Base-by-base conservation (phyloP, 768 basidiomycete species). In the Steccherinum ochraceum region DNA sequence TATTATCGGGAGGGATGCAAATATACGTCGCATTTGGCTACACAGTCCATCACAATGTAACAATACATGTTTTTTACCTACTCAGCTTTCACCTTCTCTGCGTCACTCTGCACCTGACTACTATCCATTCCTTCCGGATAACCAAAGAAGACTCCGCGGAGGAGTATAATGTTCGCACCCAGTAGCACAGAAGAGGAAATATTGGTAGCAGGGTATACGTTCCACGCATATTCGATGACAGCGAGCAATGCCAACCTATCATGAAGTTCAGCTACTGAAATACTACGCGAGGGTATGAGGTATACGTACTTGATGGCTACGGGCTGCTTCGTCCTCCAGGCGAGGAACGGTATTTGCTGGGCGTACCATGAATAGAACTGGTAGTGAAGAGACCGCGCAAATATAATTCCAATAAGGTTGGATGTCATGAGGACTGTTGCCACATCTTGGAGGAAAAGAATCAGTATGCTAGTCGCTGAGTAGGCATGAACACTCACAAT, bases 321-420 rank as follows among this genome's bases (percentile, higher is more conserved):
- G 13, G 86, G 86, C 64, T 80, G 88, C 48, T 68, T 74, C 3
- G 87, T 85, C 62, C 81, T 81, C 78, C 83, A 93, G 3, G 80
- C 71, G 24, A 98, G 67, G 62, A 94, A 84, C 1, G 95, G 92
- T 26, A 95, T 65, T 59, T 94, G 91, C 51, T 89, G 86, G 10
- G 86, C 90, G 64, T 97, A 97, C 96, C 96, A 99, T 4, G 89
- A 84, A 66, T 96, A 96, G 68, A 99, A 99, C 58, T 99, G 96
- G 64, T 97, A 97, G 64, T 99, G 96, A 41, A 99, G 70, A 10
- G 95, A 97, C 18, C 96, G 82, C 19, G 96, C 91, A 64, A 90
- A 96, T 5, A 89, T 55, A 27, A 98, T 86, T 16, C 96, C 96
- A 48, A 96, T 84, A 35, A 98, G 65, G 62, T 98, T 98, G 13